These are phyloP conservation scores for Trypanosoma rangeli DNA, from an alignment of 208 protist species.

Conservation along the genomic window DNA sequence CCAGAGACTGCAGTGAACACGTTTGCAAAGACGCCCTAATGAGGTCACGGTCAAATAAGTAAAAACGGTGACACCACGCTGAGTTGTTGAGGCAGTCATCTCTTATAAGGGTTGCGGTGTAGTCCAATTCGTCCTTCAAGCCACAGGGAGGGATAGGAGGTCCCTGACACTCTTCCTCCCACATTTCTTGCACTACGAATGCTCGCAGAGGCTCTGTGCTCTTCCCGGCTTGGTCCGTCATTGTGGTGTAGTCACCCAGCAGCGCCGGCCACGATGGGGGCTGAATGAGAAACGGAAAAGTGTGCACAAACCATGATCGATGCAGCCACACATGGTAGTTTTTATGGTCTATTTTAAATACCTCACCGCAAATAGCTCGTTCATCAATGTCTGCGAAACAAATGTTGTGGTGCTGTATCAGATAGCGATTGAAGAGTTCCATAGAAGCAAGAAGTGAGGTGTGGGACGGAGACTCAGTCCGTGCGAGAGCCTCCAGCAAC, in stretches of 20 bases:
- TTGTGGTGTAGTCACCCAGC: slow-evolving; percentile 9
- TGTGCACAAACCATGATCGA: slow-evolving; percentile 66
- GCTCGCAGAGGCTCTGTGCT: not conserved
- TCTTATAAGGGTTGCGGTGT: slow-evolving; percentile 49
- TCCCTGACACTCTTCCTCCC: slow-evolving; percentile 14
- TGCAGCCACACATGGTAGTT: slow-evolving; percentile 89
- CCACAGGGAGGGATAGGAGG: slow-evolving; percentile 36
- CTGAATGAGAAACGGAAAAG: slow-evolving; percentile 57
- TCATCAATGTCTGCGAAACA: slow-evolving; percentile 68
- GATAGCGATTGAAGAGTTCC: slow-evolving; percentile 27
- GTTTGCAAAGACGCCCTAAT: slow-evolving; percentile 32
- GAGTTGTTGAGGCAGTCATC: slow-evolving; percentile 82
- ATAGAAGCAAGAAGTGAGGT: slow-evolving; percentile 18
- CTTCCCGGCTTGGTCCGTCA: not conserved
- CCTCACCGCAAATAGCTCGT: slow-evolving; percentile 34
- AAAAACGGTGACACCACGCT: slow-evolving; percentile 79
- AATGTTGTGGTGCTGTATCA: slow-evolving; percentile 36
- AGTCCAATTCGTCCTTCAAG: slow-evolving; percentile 49
- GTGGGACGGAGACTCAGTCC: slow-evolving; percentile 10
- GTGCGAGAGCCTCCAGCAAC: slow-evolving; percentile 39
- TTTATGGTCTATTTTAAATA: slow-evolving; percentile 61
- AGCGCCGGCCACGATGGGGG: slow-evolving; percentile 35
- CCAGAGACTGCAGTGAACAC: not conserved
- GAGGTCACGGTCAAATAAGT: slow-evolving; percentile 48
- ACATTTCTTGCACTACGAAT: slow-evolving; percentile 23